Percentiles rank a stretch among this genome's conserved stretches.
phyloP scores from a whole-genome alignment of 108 stramenopile species.

The Cyclostephanos invisitatus region DNA sequence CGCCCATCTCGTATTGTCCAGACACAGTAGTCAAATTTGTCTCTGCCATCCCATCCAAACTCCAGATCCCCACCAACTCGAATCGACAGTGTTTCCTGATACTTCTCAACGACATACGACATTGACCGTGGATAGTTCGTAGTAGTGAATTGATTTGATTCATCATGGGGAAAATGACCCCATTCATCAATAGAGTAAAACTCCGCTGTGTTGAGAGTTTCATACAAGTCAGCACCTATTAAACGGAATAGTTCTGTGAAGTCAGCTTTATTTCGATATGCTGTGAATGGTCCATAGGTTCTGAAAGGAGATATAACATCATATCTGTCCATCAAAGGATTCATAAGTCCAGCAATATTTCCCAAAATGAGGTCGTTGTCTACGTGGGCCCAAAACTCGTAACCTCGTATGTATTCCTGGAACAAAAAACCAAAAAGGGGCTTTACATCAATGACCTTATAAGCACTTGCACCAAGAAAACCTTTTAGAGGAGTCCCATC shows the following conservation, averaged over 20 bases:
- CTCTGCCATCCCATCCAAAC: not conserved
- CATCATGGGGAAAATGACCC: too few relatives aligned
- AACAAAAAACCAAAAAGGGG: constrained; percentile 8
- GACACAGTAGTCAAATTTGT: not conserved
- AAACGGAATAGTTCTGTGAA: constrained; percentile 10
- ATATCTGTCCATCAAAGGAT: not conserved
- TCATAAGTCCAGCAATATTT: not conserved
- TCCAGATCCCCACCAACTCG: not conserved
- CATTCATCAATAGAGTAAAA: too few relatives aligned
- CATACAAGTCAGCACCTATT: too few relatives aligned
- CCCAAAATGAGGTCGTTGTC: constrained; percentile 10
- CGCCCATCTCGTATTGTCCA: not conserved
- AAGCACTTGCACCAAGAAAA: not conserved
- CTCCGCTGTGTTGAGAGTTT: too few relatives aligned
- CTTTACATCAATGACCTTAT: constrained; percentile 3
- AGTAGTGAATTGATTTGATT: too few relatives aligned
- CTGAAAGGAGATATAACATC: constrained; percentile 1
- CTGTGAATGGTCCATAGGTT: constrained; percentile 4
- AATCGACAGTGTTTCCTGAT: too few relatives aligned
- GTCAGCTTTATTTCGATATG: not conserved
- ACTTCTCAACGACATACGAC: too few relatives aligned
- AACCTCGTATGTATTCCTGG: not conserved
- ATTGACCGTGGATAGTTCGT: too few relatives aligned
- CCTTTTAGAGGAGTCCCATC: not conserved
- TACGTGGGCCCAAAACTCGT: constrained; percentile 5